Evolutionary conservation across 192 early-diverging fungal genomes (phyloP).

Genomic region (Coemansia sp.): DNA sequence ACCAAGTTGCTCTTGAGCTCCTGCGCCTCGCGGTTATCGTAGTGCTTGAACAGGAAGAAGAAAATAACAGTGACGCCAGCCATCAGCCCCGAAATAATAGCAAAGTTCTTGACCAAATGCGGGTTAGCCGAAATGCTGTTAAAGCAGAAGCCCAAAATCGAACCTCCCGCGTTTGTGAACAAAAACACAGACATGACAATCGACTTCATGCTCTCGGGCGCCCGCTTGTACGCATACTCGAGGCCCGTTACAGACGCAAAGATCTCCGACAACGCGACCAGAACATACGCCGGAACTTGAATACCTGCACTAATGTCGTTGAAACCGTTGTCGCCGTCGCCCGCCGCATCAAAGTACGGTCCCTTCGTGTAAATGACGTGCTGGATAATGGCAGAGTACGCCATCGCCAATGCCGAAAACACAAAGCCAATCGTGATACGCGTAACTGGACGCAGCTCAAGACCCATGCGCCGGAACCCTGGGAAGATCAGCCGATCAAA

Average conservation of each 20-base stretch:
- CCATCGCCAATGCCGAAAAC: conserved; percentile 58
- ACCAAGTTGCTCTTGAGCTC: conserved; percentile 14
- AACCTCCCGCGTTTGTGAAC: conserved; percentile 60
- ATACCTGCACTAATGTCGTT: conserved; percentile 59
- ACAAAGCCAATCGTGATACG: conserved; percentile 63
- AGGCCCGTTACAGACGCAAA: conserved; percentile 67
- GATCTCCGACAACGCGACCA: conserved; percentile 62
- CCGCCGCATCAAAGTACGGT: conserved; percentile 46
- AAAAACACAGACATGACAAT: conserved; percentile 64
- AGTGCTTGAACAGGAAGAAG: conserved; percentile 56
- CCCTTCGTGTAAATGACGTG: conserved; percentile 59
- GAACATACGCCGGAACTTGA: conserved; percentile 60
- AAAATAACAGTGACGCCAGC: conserved; percentile 54
- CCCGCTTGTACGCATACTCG: conserved; percentile 65
- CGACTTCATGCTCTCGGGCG: conserved; percentile 63
- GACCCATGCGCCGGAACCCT: conserved; percentile 54
- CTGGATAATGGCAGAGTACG: conserved; percentile 62
- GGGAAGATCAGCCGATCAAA: conserved; percentile 60
- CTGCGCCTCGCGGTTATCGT: conserved; percentile 46
- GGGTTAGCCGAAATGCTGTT: conserved; percentile 57
- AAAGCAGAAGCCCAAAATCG: conserved; percentile 61
- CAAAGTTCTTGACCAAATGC: conserved; percentile 65
- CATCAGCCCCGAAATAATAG: conserved; percentile 56
- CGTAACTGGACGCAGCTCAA: conserved; percentile 58
- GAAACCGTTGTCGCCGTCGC: conserved; percentile 41